Evolutionary conservation across 176 grass and related monocot species (phyloP), one percentile per base, ranked within the genome.

Genomic region (Juncus inflexus): DNA sequence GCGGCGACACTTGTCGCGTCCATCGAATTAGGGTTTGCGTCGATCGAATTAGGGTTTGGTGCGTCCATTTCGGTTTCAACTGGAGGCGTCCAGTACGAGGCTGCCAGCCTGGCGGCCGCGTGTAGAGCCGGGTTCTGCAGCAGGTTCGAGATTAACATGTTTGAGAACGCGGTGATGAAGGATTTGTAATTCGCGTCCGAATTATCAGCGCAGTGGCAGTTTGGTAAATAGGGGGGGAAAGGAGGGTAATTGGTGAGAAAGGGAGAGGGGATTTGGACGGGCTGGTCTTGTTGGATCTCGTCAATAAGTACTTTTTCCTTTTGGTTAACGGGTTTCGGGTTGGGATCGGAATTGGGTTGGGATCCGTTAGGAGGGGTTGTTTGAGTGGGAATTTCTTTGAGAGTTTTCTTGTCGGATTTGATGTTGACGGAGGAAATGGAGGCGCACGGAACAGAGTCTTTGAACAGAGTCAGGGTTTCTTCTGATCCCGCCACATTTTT

Each of bases 381-480:
- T 8, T 49, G 66, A 40, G 66, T 13, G 41, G 52, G 52, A 52
- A 3, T 58, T 59, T 71, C 54, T 71, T 42, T 59, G 67, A 36
- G 39, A 57, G 54, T 55, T 58, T 60, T 41, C 38, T 35, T 15
- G 6, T 35, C 70, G 77, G 78, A 84, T 15, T 58, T 77, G 69
- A 86, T 91, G 74, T 84, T 89, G 71, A 80, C 72, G 3, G 94
- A 97, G 80, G 83, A 89, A 82, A 91, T 75, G 77, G 88, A 91
- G 73, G 52, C 61, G 69, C 79, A 82, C 65, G 80, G 83, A 28
- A 70, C 80, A 61, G 19, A 0, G 19, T 97, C 83, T 74, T 66
- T 62, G 62, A 89, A 89, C 70, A 82, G 67, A 79, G 76, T 89
- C 70, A 89, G 71, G 70, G 89, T 83, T 87, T 97, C 94, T 87